Conservation (phyloP, 2,329 filamentous ascomycete genomes). For the Exophiala bonariae region DNA sequence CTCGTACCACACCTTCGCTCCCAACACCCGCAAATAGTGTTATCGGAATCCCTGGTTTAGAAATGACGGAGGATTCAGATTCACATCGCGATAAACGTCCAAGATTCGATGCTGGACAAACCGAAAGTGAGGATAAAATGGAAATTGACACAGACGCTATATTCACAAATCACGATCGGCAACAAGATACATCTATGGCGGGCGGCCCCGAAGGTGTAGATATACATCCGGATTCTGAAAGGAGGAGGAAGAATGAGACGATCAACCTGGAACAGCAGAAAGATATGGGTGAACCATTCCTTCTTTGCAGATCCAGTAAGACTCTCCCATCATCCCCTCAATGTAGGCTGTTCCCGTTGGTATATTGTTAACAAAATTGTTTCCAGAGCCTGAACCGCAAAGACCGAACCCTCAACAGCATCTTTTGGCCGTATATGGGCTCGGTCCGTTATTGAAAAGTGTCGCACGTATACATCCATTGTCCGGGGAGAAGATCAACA, state of each 20-base stretch:
- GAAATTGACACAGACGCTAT: conserved; percentile 18
- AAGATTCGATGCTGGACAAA: conserved; percentile 14
- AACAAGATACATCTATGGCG: conserved; percentile 16
- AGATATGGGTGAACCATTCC: conserved; percentile 48
- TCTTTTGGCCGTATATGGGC: conserved; percentile 59
- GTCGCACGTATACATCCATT: conserved; percentile 60
- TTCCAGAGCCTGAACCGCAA: conserved; percentile 47
- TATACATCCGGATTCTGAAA: not conserved
- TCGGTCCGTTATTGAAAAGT: conserved; percentile 56
- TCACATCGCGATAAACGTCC: conserved; percentile 27
- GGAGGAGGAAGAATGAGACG: conserved; percentile 18
- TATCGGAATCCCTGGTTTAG: conserved; percentile 36
- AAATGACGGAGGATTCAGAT: conserved; percentile 36
- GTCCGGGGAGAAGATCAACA: conserved; percentile 66
- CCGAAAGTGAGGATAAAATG: conserved; percentile 19
- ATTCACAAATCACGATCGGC: conserved; percentile 27
- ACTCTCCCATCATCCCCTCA: conserved; percentile 38
- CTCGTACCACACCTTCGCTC: conserved; percentile 40
- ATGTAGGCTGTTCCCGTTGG: conserved; percentile 13
- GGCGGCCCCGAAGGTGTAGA: not conserved
- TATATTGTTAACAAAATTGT: conserved; percentile 43
- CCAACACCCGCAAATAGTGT: conserved; percentile 49
- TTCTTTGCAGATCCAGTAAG: conserved; percentile 53
- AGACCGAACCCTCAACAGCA: conserved; percentile 60
- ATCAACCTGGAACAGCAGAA: conserved; percentile 44